Evolutionary conservation across 345 rosid genomes (phyloP), one percentile per base, ranked within the genome.

Genomic region (Eucalyptus sp.): DNA sequence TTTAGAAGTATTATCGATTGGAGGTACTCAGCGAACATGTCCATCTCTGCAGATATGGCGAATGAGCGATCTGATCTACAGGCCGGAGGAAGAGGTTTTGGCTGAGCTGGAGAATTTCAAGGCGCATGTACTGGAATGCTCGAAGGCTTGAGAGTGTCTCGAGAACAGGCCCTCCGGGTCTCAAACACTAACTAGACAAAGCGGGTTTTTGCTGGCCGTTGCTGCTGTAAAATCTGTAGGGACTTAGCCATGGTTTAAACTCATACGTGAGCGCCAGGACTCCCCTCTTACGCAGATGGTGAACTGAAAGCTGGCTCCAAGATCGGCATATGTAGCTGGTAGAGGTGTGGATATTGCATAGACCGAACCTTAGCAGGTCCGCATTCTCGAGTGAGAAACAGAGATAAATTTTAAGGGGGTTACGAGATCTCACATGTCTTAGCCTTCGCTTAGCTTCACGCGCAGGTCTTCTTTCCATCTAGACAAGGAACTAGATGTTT

Each of bases 51-150:
- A 97, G 99, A 94, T 97, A 94, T 96, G 99, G 99, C 94, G 98
- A 27, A 96, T 97, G 98, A 96, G 93, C 56, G 99, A 96, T 89
- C 90, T 97, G 93, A 89, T 97, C 90, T 97, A 96, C 90, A 90
- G 98, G 91, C 97, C 97, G 29, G 98, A 96, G 86, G 99, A 98
- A 49, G 99, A 98, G 93, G 99, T 98, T 16, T 86, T 98, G 91
- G 93, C 94, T 25, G 99, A 97, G 96, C 94, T 97, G 31, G 96
- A 95, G 91, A 95, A 95, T 89, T 96, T 96, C 94, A 96, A 94
- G 94, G 90, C 97, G 0, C 98, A 95, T 58, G 96, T 96, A 51
- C 52, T 96, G 87, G 90, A 92, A 58, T 96, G 98, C 87, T 91
- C 97, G 10, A 95, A 97, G 95, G 88, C 96, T 27, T 95, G 94